phyloP scores from a whole-genome alignment of 1,139 yeast genomes.

The Geotrichum reessii region DNA sequence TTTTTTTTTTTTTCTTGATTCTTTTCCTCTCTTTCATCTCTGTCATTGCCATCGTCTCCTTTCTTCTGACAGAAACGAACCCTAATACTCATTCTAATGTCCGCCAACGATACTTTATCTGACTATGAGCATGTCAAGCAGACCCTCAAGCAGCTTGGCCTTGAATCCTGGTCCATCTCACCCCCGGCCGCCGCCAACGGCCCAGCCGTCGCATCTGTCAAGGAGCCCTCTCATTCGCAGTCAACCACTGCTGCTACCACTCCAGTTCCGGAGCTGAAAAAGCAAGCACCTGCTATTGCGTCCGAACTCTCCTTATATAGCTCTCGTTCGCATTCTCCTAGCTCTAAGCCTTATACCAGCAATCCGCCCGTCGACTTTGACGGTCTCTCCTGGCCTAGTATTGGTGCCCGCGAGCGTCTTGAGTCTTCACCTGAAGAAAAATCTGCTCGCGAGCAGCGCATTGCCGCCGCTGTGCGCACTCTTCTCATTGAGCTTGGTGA shows the following conservation, averaged over 20 bases:
- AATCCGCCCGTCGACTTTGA: conserved; percentile 85
- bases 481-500: conserved; percentile 86
- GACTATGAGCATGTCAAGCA: conserved; percentile 17
- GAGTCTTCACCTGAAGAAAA: conserved; percentile 62
- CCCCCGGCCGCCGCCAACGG: conserved; percentile 8
- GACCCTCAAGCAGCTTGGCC: conserved; percentile 15
- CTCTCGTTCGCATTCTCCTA: conserved; percentile 9
- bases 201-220: background rate
- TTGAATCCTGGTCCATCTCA: conserved; percentile 17
- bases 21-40: background rate
- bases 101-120: conserved; percentile 2
- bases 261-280: conserved; percentile 5
- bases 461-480: conserved; percentile 79
- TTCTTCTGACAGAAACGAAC: too few relatives aligned
- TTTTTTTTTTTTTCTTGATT: background rate
- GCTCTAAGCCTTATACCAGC: conserved; percentile 61
- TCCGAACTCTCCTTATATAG: conserved; percentile 2
- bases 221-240: conserved; percentile 4
- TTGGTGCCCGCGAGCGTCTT: conserved; percentile 75
- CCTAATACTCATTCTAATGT: background rate
- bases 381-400: conserved; percentile 90
- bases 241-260: conserved; percentile 15
- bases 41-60: background rate
- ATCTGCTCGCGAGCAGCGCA: conserved; percentile 57
- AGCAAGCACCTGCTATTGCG: background rate